Base-by-base conservation (phyloP, 225 moss, liverwort and hornwort species). In the Lunularia cruciata region DNA sequence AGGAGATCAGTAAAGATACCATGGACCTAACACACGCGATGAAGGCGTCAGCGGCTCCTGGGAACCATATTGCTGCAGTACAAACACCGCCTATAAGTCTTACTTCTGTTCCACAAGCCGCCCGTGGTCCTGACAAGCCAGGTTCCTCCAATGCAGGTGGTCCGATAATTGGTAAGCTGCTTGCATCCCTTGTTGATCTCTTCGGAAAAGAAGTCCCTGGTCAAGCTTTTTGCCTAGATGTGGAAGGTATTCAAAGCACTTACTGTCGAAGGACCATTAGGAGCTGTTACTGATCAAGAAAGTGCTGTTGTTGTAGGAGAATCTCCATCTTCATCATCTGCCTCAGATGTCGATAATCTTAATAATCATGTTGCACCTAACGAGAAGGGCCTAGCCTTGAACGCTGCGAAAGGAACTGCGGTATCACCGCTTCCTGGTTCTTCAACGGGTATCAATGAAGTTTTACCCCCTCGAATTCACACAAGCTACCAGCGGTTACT, bases 251-350 rank as follows among this genome's bases (percentile, higher is more conserved):
- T n/a, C n/a, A n/a, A n/a, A n/a, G n/a, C n/a, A n/a, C n/a, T n/a
- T n/a, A n/a, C n/a, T n/a, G n/a, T n/a, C n/a, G n/a, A n/a, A n/a
- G n/a, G n/a, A n/a, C n/a, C n/a, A n/a, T n/a, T n/a, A n/a, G n/a
- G n/a, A n/a, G n/a, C n/a, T n/a, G n/a, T n/a, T n/a, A n/a, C n/a
- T n/a, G n/a, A n/a, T n/a, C n/a, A 58, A 35, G 19, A 19, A 35
- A 40, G 26, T 61, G 26, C 26, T 11, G 19, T 70, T 70, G 25
- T 69, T 88, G 80, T 89, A 98, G 98, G 89, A 65, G 98, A 93
- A 71, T 98, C 98, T 60, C 91, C 98, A 68, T 98, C 96, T 9
- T 96, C 96, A 28, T 98, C 98, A 56, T 93, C 98, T 54, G 92
- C 96, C 53, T 98, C 98, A 55, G 98, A 93, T 78, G 83, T 90